These are phyloP conservation scores for Globisporangium barbulae DNA, from an alignment of 352 stramenopile genomes.

Conservation along the genomic window DNA sequence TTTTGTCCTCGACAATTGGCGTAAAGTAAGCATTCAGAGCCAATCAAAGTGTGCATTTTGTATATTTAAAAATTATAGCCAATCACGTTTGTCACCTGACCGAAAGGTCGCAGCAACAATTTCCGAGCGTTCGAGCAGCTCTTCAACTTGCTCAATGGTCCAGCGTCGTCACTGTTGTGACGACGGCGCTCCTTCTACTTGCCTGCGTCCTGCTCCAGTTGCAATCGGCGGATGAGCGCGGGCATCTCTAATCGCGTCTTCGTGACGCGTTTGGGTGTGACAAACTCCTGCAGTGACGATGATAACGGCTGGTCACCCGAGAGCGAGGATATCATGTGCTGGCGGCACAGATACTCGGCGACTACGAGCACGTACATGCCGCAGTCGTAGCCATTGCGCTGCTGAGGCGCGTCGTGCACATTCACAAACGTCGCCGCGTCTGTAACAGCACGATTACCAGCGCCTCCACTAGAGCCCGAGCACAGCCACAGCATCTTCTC, in stretches of 20 bases:
- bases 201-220: background rate
- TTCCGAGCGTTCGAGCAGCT: background rate
- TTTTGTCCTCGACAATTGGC: too few relatives aligned
- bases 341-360: conserved; percentile 55
- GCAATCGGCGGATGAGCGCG: conserved; percentile 30
- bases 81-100: too few relatives aligned
- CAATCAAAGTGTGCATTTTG: too few relatives aligned
- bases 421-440: conserved; percentile 23
- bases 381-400: conserved; percentile 79
- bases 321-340: conserved; percentile 16
- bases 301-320: background rate
- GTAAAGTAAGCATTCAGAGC: too few relatives aligned
- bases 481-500: conserved; percentile 32
- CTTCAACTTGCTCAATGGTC: background rate
- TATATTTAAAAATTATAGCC: too few relatives aligned
- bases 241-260: conserved; percentile 47
- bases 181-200: background rate
- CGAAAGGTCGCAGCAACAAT: background rate
- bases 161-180: background rate
- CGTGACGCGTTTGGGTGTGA: conserved; percentile 47
- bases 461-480: background rate
- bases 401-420: conserved; percentile 47
- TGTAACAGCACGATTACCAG: background rate
- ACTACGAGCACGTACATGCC: conserved; percentile 73
- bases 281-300: conserved; percentile 35